Evolutionary conservation across 2,329 filamentous ascomycete species (phyloP), one percentile per base, ranked within the genome.

Genomic region (Alternaria metachromatica): DNA sequence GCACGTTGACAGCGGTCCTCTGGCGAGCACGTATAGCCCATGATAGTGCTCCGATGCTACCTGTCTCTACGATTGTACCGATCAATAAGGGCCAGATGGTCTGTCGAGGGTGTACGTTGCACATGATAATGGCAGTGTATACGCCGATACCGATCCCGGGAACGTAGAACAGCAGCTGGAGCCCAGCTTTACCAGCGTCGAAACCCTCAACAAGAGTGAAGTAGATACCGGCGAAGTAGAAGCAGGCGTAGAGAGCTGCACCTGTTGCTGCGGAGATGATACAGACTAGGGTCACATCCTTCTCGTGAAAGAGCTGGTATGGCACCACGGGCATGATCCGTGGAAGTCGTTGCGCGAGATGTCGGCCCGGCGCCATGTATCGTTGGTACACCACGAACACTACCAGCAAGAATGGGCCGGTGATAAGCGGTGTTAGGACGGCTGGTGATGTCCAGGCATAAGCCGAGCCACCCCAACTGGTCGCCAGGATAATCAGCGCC

Each of bases 191-290:
- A 7, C 44, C 55, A 25, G 28, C 44, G 21, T 58, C 20, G 21
- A 30, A 50, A n/a, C 37, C 33, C 8, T 58, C 44, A 18, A 58
- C 55, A 7, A 58, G 28, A 6, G 55, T 58, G 45, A 58, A 50
- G 26, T 58, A 58, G 28, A 50, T n/a, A 8, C 55, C 26, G 21
- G 55, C 55, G 28, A 58, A 58, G 20, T 58, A 58, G 43, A 58
- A 58, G 13, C 23, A 58, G 26, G 55, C 33, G 10, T 56, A 45
- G 20, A 56, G 53, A 28, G 53, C 33, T 26, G 53, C 53, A 21
- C 37, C 53, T 23, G 53, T 56, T 10, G 53, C 53, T 56, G 53
- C 53, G 21, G 53, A 56, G 6, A 56, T 56, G 53, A 56, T 45
- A 56, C 53, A 44, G 3, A 56, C 53, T 10, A 56, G 53, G 12